Base-by-base conservation (phyloP, 306 rosid genomes). In the Nissolia schottii region DNA sequence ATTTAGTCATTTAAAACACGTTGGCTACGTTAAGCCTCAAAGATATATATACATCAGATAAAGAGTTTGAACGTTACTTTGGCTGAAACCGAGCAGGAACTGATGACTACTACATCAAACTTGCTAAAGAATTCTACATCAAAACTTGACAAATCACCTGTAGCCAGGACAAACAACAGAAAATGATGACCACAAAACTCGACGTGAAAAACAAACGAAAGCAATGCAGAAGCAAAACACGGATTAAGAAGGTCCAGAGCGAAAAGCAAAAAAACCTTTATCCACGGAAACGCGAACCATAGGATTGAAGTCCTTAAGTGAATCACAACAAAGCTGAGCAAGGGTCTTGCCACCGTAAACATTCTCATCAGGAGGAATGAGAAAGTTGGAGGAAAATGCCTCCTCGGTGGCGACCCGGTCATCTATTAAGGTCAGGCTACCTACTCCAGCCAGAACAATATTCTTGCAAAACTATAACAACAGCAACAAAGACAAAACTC, bases 401-500 rank as follows among this genome's bases (percentile, higher is more conserved):
- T 91, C 96, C 59, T 84, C 90, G 0, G 85, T 86, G 34, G 75
- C 89, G 2, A 67, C 24, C 29, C 93, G 87, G 62, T 92, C 96
- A 78, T 95, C 99, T 43, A 95, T 85, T 89, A 95, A 85, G 40
- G 99, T 95, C 83, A 95, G 62, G 83, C 99, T 95, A 71, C 97
- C 95, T 15, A 95, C 93, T 78, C 99, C 97, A 15, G 96, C 97
- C 28, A 95, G 85, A 60, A 95, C 96, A 43, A 95, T 88, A 71
- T 95, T 95, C 86, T 95, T 95, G 89, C 99, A 91, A 77, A 95
- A 95, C 97, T 95, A 80, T n/a, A n/a, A n/a, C n/a, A 62, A 70
- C 74, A 64, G 60, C 31, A 59, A 46, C 4, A 65, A 85, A 23
- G 6, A 6, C 28, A 69, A n/a, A 76, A n/a, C 14, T 49, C 54